Evolutionary conservation across 106 monocot genomes (phyloP), one percentile per base, ranked within the genome.

Genomic region (Dendrobium nobile): DNA sequence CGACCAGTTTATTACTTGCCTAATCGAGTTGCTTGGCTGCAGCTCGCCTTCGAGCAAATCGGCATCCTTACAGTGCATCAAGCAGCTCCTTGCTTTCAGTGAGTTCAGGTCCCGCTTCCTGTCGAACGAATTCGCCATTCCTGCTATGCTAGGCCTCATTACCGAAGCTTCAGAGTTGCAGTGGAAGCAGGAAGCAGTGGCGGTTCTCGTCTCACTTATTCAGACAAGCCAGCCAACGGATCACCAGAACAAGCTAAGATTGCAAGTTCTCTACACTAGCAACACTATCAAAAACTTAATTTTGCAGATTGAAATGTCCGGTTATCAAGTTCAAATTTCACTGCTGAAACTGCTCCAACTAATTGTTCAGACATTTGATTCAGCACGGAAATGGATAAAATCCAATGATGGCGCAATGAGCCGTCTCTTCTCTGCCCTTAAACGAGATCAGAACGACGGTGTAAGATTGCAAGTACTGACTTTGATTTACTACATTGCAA

Each of bases 221-320:
- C 9, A 28, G 9, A 75, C 28, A 18, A 75, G 75, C 56, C 55
- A 75, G 15, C 54, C 54, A 24, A 22, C 10, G 15, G 75, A 81
- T 2, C 72, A 48, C 18, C 18, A 72, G 16, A 31, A 17, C 24
- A 28, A 72, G 18, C 73, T 58, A 40, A 19, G 77, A 26, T 64
- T 82, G 47, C 65, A 33, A 47, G 77, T 64, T 61, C 67, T 82
- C 27, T 77, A 61, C 28, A 67, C 82, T 5, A 26, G 65, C 19
- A 44, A 82, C 75, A 77, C 59, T 64, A 82, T 82, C 77, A 41
- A 77, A 19, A 15, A 4, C 42, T 67, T 82, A 2, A 47, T 82
- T 10, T 15, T 67, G 11, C 19, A 45, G 18, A 64, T 44, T 5
- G 16, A 61, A 44, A 67, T 33, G 4, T 28, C 77, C 40, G 26